These are phyloP conservation scores for Metschnikowia matae DNA, from an alignment of 805 yeast species.

Conservation along the genomic window DNA sequence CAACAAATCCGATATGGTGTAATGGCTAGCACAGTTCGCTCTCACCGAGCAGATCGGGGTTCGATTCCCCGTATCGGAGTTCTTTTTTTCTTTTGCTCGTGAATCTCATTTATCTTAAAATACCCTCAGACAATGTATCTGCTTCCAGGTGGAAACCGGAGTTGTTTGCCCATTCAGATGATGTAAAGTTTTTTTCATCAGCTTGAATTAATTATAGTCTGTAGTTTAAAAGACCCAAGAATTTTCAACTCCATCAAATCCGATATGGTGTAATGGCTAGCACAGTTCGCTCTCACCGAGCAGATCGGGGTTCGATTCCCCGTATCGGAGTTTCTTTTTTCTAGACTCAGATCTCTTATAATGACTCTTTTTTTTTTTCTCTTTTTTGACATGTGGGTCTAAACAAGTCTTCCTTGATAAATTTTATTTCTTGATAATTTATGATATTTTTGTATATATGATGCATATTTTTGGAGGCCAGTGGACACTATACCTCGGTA, in stretches of 20 bases:
- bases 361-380: no score
- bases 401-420: no score
- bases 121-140: no score
- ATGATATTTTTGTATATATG: no score
- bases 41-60: conserved; percentile 22
- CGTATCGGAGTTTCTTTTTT: conserved; percentile 15
- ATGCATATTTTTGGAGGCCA: no score
- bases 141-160: neutral
- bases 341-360: neutral
- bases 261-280: conserved; percentile 15
- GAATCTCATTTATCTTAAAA: neutral
- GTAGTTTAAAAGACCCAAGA: no score
- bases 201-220: no score
- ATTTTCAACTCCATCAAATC: neutral
- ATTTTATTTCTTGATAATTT: no score
- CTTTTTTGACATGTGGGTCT: neutral
- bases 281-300: conserved; percentile 22
- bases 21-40: conserved; percentile 20
- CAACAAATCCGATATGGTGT: conserved; percentile 1
- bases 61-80: conserved; percentile 16
- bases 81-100: neutral
- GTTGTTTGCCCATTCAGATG: no score
- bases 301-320: conserved; percentile 22
- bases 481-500: neutral
- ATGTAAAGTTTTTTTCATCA: no score